phyloP scores from a whole-genome alignment of 139 green algal genomes.

The Zygnema circumcarinatum region DNA sequence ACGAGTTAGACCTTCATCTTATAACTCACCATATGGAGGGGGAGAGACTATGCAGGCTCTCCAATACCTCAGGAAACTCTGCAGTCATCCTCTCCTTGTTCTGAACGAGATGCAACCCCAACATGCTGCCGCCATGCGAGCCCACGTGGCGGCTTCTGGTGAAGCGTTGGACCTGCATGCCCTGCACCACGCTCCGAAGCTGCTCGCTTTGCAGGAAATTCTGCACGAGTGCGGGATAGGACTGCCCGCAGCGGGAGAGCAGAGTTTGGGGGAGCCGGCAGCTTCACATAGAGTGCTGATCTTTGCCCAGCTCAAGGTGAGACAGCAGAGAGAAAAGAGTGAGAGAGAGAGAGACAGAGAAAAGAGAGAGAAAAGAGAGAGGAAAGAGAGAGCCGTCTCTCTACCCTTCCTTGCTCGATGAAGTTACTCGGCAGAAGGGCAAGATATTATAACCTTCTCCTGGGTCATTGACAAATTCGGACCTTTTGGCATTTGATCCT shows the following conservation, averaged over 20 bases:
- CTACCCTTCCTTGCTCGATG: too few relatives aligned
- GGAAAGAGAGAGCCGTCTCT: too few relatives aligned
- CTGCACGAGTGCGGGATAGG: constrained; percentile 82
- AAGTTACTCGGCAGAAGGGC: too few relatives aligned
- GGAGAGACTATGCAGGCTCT: constrained; percentile 62
- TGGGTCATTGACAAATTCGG: too few relatives aligned
- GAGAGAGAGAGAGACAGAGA: too few relatives aligned
- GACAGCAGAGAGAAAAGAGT: too few relatives aligned
- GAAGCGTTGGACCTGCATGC: constrained; percentile 50
- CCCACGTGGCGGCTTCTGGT: constrained; percentile 3
- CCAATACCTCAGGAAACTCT: constrained; percentile 92
- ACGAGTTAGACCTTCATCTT: too few relatives aligned
- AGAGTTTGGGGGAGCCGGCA: background rate
- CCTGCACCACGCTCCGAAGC: constrained; percentile 85
- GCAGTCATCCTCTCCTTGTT: constrained; percentile 90
- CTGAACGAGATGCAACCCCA: constrained; percentile 71
- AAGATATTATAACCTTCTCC: too few relatives aligned
- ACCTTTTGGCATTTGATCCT: too few relatives aligned
- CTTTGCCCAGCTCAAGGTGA: constrained; percentile 90
- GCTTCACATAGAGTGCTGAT: constrained; percentile 86
- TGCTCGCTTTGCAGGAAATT: constrained; percentile 87
- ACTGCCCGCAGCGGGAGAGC: constrained; percentile 21
- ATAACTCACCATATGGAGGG: background rate
- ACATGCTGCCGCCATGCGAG: constrained; percentile 66
- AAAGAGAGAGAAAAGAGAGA: too few relatives aligned